Conservation (phyloP, 257 asterid species). For the Solanum chmielewskii region DNA sequence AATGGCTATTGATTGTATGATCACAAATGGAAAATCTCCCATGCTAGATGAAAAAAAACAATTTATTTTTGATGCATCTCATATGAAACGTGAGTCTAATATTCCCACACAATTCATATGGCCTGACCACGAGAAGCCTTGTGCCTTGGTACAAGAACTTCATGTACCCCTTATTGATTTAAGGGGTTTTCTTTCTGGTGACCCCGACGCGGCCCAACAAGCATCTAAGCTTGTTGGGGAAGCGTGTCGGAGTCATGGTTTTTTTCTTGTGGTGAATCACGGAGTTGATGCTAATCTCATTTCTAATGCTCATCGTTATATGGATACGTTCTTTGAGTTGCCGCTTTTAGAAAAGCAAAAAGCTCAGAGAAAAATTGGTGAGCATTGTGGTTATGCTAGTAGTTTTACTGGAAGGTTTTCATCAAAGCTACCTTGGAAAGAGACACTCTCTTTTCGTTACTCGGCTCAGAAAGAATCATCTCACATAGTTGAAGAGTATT, state of each 20-base stretch:
- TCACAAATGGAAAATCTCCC: slow-evolving; percentile 12
- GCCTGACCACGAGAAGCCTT: slow-evolving; percentile 85
- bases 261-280: slow-evolving; percentile 69
- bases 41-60: slow-evolving; percentile 7
- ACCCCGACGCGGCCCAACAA: slow-evolving; percentile 22
- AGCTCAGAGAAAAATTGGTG: slow-evolving; percentile 61
- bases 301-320: slow-evolving; percentile 45
- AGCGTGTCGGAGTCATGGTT: slow-evolving; percentile 62
- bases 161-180: slow-evolving; percentile 58
- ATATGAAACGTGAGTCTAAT: slow-evolving; percentile 21
- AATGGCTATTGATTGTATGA: slow-evolving; percentile 45
- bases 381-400: slow-evolving; percentile 85
- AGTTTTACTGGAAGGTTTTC: slow-evolving; percentile 86
- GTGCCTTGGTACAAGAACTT: slow-evolving; percentile 26
- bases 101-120: slow-evolving; percentile 72
- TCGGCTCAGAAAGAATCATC: slow-evolving; percentile 20
- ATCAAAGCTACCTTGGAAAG: slow-evolving; percentile 92
- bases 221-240: slow-evolving; percentile 56
- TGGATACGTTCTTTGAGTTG: slow-evolving; percentile 57
- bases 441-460: slow-evolving; percentile 73
- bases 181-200: slow-evolving; percentile 59
- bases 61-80: slow-evolving; percentile 38
- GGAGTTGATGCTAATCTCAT: slow-evolving; percentile 50
- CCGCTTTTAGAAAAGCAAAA: slow-evolving; percentile 49
- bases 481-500: slow-evolving; percentile 48